Base-by-base conservation (phyloP, 495 filamentous ascomycete genomes). In the Trichoderma parareesei region DNA sequence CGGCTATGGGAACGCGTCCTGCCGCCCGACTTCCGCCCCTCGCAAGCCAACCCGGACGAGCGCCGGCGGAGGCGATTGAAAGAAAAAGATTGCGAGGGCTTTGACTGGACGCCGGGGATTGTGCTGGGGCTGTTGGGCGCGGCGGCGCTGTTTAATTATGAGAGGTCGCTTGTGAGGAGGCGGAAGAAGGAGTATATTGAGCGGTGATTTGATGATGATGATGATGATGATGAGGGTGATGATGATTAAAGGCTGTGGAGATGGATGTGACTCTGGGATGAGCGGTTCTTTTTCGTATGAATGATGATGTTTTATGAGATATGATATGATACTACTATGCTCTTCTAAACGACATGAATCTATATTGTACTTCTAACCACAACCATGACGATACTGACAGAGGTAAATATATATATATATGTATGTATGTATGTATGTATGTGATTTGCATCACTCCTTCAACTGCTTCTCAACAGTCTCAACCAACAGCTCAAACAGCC, bases 401-500 rank as follows among this genome's bases (percentile, higher is more conserved):
- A 27, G 27, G 27, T 27, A 27, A 27, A 46, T 35, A 57, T 38
- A 35, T 27, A 57, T 33, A 2, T 57, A 57, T 35, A 37, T n/a
- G 18, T 57, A 35, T 35, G 4, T 9, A 13, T 2, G 27, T 14
- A 10, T 57, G 37, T 37, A 3, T 35, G 16, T 27, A 5, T 14
- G 0, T 57, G n/a, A 6, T n/a, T 9, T 57, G 2, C 6, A 37
- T 33, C 27, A 57, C 14, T 35, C 9, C 38, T 68, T 65, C 64
- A 80, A 71, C 13, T 86, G 77, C 69, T 87, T 85, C 74, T 91
- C 88, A 0, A 89, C 82, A 8, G 81, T 84, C 65, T 82, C 77
- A 1, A 92, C 87, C 4, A 97, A 60, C 59, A 93, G 84, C n/a
- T 89, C 85, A 77, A 96, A 96, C 4, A 91, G 89, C 67, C 82